Base-by-base conservation (phyloP, 169 alveolate genomes). In the Pseudocohnilembus persalinus region DNA sequence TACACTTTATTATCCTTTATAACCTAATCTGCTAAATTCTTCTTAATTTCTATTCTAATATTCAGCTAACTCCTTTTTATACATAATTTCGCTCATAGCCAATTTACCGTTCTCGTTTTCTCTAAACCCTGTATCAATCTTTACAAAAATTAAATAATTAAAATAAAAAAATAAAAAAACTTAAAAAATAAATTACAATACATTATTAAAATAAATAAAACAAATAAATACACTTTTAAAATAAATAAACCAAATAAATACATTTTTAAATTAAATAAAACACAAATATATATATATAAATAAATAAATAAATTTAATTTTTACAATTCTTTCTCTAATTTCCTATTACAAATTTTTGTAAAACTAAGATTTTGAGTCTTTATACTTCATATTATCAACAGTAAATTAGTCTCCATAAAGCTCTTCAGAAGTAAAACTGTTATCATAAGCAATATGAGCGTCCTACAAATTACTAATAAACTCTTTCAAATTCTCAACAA, bases 31-130 rank as follows among this genome's bases (percentile, higher is more conserved):
- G 20, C 30, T 29, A 29, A 79, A 49, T 79, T 49, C 31, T 29
- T 79, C 49, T 29, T 79, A 74, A 0, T 29, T 26, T 25, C 73
- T 63, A 63, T 79, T 79, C n/a, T 74, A 74, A 29, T 73, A 29
- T 35, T 64, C 84, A 29, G n/a, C 29, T 35, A 63, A 34, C 64
- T 79, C 63, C 1, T 79, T 68, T 72, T 64, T 79, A 29, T 79
- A 79, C 29, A 79, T 29, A 49, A 79, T 79, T 79, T 79, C 84
- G 27, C 76, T 75, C 74, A 79, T 49, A 49, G 84, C 84, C 16
- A 79, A 64, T 79, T 75, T 79, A 49, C 63, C 29, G n/a, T 79
- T 49, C 63, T 79, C 84, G 73, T 64, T 4, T 49, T 49, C 26
- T 49, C 20, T 49, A 11, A 4, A 4, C 31, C 63, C 84, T 49